These are phyloP conservation scores for Acanthamoeba sp. DNA, from an alignment of 208 protist genomes.

Conservation along the genomic window DNA sequence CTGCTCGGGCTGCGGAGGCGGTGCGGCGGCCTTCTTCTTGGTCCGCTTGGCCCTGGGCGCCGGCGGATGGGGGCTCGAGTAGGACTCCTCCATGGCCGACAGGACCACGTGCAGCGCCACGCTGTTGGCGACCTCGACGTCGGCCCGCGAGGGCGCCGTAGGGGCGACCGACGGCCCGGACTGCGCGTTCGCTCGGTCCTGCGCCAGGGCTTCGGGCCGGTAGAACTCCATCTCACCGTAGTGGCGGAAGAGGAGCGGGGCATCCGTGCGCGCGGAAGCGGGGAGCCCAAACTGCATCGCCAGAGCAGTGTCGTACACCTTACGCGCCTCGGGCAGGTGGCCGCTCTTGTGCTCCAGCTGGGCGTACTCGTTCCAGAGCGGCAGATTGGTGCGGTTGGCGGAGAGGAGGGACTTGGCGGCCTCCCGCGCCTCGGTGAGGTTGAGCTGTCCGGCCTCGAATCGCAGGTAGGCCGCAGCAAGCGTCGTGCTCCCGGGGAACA, in stretches of 20 bases:
- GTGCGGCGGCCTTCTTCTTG: not conserved
- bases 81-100: slow-evolving; percentile 48
- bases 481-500: not conserved
- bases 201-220: not conserved
- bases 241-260: slow-evolving; percentile 19
- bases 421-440: slow-evolving; percentile 13
- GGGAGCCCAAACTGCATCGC: slow-evolving; percentile 2
- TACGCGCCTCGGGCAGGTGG: slow-evolving; percentile 28
- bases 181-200: too few species aligned
- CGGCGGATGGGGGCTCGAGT: not conserved
- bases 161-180: not conserved
- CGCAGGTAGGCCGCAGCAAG: slow-evolving; percentile 30
- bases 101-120: not conserved
- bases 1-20: not conserved
- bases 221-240: slow-evolving; percentile 70
- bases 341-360: slow-evolving; percentile 40
- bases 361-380: slow-evolving; percentile 47
- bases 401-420: slow-evolving; percentile 51
- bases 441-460: not conserved
- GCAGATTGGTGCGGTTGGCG: not conserved
- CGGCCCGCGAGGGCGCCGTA: not conserved
- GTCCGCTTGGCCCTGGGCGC: not conserved
- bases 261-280: not conserved
- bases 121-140: slow-evolving; percentile 13
- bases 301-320: slow-evolving; percentile 39